Base-by-base conservation (phyloP, 108 stramenopile genomes). In the Stephanodiscus triporus region DNA sequence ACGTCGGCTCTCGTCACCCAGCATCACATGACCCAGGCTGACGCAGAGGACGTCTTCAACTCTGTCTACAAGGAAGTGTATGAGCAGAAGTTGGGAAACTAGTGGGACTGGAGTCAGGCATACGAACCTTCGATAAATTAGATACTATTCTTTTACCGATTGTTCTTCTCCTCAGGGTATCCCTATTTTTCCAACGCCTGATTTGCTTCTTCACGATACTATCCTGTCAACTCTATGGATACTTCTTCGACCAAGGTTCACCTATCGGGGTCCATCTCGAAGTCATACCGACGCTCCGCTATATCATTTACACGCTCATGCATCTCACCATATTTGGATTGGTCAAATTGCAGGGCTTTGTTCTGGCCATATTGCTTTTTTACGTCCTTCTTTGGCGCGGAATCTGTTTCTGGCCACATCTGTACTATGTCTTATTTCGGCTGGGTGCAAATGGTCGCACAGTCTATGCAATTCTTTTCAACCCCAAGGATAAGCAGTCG, bases 81-180 rank as follows among this genome's bases (percentile, higher is more conserved):
- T 8, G 51, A 11, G 40, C 40, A 40, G 40, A 9, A 20, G 51
- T 22, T 24, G 51, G 20, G 23, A 53, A 53, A 53, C 51, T 53
- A 53, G 19, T 24, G 51, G 51, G 51, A 53, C 51, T n/a, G 51
- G 51, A 20, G 51, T 8, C 23, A 53, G 51, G 51, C 23, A 6
- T 22, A 7, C 20, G 51, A 24, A 22, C 23, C 20, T 24, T 53
- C 6, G 51, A 24, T 53, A 53, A 53, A 20, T 20, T 53, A 53
- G 51, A 53, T 20, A 20, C 20, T 24, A 24, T 53, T 53, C 7
- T 53, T 53, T 20, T 53, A 24, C 51, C 51, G 24, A 24, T 20
- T 24, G 51, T 53, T 53, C 51, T 53, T 24, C 51, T 53, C 23
- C 51, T 53, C 51, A 6, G 51, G 51, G 51, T 53, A 53, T 53